phyloP scores from a whole-genome alignment of 441 rosid species.

The Syzygium malaccense region DNA sequence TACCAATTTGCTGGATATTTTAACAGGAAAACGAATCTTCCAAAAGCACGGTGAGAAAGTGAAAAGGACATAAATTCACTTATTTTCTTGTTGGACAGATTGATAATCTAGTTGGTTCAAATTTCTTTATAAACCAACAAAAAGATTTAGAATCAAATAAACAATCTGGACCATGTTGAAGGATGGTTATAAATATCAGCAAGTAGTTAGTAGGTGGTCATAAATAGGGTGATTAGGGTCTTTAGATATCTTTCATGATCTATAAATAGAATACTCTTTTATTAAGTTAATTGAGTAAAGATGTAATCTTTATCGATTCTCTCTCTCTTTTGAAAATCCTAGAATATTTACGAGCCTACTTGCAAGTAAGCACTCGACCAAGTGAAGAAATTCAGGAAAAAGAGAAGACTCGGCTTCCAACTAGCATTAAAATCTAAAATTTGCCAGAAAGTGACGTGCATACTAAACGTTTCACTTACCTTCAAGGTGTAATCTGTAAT shows the following conservation, averaged over 20 bases:
- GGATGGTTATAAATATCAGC: neutral
- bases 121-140: neutral
- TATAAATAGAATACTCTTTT: neutral
- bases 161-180: neutral
- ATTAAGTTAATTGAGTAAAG: neutral
- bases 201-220: neutral
- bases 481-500: conserved; percentile 63
- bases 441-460: neutral
- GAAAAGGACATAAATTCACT: neutral
- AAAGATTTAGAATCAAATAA: neutral
- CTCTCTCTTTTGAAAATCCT: neutral
- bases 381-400: neutral
- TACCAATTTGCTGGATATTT: neutral
- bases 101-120: neutral
- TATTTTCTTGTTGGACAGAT: neutral
- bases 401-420: neutral
- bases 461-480: conserved; percentile 18
- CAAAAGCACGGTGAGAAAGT: neutral
- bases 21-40: neutral
- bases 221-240: neutral
- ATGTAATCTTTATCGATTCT: neutral
- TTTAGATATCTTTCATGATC: neutral
- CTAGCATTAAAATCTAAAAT: neutral
- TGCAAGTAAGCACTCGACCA: neutral
- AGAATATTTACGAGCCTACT: neutral